These are phyloP conservation scores for Pseudofabraea citricarpa DNA, from an alignment of 2,329 filamentous ascomycete genomes.

Conservation along the genomic window DNA sequence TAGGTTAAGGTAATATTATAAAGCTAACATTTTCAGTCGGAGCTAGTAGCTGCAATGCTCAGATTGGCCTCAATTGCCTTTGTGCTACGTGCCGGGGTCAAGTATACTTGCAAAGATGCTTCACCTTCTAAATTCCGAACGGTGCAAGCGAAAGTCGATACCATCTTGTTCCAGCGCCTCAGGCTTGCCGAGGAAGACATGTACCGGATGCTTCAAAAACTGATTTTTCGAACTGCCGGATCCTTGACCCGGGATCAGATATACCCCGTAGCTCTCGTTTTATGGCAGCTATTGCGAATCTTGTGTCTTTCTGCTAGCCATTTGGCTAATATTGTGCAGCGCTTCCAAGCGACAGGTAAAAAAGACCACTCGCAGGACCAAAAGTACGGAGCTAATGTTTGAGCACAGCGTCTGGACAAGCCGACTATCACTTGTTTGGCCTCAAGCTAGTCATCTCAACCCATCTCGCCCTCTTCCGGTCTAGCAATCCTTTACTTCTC, in stretches of 20 bases:
- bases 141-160: conserved; percentile 20
- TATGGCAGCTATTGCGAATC: conserved; percentile 20
- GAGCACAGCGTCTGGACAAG: not conserved
- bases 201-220: conserved; percentile 17
- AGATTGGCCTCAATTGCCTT: conserved; percentile 17
- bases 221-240: conserved; percentile 21
- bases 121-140: conserved; percentile 10
- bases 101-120: conserved; percentile 3
- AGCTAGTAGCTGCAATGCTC: conserved; percentile 16
- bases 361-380: not conserved
- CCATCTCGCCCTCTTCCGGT: conserved; percentile 20
- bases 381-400: not conserved
- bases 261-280: conserved; percentile 20
- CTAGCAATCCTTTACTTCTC: conserved; percentile 19
- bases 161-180: conserved; percentile 20
- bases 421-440: conserved; percentile 15
- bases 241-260: conserved; percentile 16
- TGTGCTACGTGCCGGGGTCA: conserved; percentile 19
- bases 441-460: conserved; percentile 20
- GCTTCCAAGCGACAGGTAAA: conserved; percentile 11
- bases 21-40: conserved; percentile 9
- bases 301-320: conserved; percentile 16
- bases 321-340: conserved; percentile 12
- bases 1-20: no score
- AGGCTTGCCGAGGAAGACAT: conserved; percentile 16